These are phyloP conservation scores for Candida tunisiensis DNA, from an alignment of 1,139 yeast genomes.

Conservation along the genomic window DNA sequence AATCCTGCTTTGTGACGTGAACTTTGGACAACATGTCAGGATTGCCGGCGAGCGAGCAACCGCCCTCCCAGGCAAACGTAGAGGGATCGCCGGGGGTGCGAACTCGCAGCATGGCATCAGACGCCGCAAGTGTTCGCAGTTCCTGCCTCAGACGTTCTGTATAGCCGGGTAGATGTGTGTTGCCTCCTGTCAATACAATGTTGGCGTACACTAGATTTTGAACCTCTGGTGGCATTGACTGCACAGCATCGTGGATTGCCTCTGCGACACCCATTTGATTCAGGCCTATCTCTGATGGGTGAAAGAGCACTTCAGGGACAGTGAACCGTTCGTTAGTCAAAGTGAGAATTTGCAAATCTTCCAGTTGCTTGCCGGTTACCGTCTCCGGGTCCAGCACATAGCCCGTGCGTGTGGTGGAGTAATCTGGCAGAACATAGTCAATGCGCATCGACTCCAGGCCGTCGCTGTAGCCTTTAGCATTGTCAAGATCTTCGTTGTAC, in stretches of 20 bases:
- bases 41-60: slow-evolving; percentile 33
- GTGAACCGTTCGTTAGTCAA: slow-evolving; percentile 75
- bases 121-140: slow-evolving; percentile 18
- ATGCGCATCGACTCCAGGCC: slow-evolving; percentile 17
- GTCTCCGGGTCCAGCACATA: slow-evolving; percentile 30
- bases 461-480: slow-evolving; percentile 11
- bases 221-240: slow-evolving; percentile 54
- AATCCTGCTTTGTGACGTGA: slow-evolving; percentile 58
- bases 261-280: slow-evolving; percentile 59
- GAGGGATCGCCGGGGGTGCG: slow-evolving; percentile 27
- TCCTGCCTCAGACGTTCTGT: slow-evolving; percentile 32
- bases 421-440: slow-evolving; percentile 77
- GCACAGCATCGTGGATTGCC: slow-evolving; percentile 53
- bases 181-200: slow-evolving; percentile 72
- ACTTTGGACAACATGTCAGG: slow-evolving; percentile 34
- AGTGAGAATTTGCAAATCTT: slow-evolving; percentile 47
- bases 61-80: slow-evolving; percentile 40
- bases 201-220: slow-evolving; percentile 70
- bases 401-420: slow-evolving; percentile 51
- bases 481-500: slow-evolving; percentile 16
- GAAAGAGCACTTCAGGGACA: slow-evolving; percentile 74
- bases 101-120: slow-evolving; percentile 27
- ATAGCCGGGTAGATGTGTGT: slow-evolving; percentile 54
- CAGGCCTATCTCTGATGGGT: slow-evolving; percentile 72
- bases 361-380: slow-evolving; percentile 8